phyloP scores from a whole-genome alignment of 352 stramenopile genomes.

The Globisporangium echinulatum region DNA sequence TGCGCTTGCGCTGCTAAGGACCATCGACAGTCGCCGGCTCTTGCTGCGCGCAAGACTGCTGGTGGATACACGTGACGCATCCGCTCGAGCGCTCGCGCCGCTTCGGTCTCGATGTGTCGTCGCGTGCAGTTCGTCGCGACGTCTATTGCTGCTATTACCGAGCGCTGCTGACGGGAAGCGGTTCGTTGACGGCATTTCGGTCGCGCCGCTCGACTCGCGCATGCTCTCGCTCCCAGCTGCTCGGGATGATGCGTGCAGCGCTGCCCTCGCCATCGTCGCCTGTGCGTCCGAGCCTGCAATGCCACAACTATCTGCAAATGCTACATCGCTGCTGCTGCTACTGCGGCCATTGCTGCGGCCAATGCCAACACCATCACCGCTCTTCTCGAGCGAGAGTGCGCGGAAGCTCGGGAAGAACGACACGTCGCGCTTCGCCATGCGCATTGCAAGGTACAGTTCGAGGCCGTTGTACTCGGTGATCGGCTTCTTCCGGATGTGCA shows the following conservation, averaged over 20 bases:
- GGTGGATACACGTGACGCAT: not conserved
- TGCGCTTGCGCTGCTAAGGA: not conserved
- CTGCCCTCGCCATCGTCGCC: not conserved
- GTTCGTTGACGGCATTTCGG: not conserved
- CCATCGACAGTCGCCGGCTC: not conserved
- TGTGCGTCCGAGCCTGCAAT: not conserved
- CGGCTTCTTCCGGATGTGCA: conserved; percentile 71
- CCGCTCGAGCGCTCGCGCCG: too few species aligned
- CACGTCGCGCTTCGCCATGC: conserved; percentile 70
- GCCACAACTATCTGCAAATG: not conserved
- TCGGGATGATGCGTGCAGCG: not conserved
- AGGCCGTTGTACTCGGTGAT: conserved; percentile 77
- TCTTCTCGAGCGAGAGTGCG: conserved; percentile 42
- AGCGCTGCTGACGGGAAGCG: not conserved
- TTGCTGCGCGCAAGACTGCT: not conserved
- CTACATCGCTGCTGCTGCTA: not conserved
- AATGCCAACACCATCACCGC: not conserved
- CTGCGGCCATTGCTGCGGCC: conserved; percentile 10
- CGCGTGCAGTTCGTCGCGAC: not conserved
- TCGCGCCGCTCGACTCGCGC: not conserved
- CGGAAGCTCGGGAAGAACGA: conserved; percentile 71
- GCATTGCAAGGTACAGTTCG: conserved; percentile 74
- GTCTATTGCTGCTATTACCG: not conserved
- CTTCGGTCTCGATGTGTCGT: too few species aligned
- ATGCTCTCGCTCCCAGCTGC: not conserved